phyloP scores from a whole-genome alignment of 108 stramenopile genomes.

The Skeletonema costatum region DNA sequence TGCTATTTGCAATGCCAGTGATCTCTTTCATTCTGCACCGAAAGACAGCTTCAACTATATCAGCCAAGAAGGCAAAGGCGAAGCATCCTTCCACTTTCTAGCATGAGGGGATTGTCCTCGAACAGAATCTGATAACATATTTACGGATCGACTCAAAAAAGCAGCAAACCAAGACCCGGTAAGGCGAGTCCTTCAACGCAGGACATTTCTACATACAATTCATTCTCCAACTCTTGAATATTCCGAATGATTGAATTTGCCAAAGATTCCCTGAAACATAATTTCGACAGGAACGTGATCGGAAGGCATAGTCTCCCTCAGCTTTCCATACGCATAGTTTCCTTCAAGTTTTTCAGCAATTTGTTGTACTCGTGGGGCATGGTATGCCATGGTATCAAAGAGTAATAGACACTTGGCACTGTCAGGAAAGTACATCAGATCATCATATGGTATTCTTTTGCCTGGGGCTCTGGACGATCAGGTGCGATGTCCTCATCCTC shows the following conservation, averaged over 20 bases:
- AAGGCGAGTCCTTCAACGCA: background rate
- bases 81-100: background rate
- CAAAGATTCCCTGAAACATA: background rate
- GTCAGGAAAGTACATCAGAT: background rate
- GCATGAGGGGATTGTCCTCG: background rate
- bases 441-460: background rate
- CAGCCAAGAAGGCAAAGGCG: background rate
- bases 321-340: slow-evolving; percentile 3
- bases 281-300: background rate
- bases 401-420: slow-evolving; percentile 1
- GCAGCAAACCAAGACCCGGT: background rate
- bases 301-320: background rate
- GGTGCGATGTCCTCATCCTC: background rate
- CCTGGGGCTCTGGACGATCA: background rate
- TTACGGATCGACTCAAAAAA: background rate
- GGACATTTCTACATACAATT: slow-evolving; percentile 1
- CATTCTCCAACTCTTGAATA: background rate
- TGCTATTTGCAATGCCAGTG: background rate
- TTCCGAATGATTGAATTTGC: background rate
- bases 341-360: background rate
- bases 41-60: slow-evolving; percentile 5
- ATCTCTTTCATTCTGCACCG: background rate
- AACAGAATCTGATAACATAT: background rate
- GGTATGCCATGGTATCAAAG: slow-evolving; percentile 4
- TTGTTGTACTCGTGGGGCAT: background rate